phyloP scores from a whole-genome alignment of 345 rosid species.

The Kernera saxatilis region DNA sequence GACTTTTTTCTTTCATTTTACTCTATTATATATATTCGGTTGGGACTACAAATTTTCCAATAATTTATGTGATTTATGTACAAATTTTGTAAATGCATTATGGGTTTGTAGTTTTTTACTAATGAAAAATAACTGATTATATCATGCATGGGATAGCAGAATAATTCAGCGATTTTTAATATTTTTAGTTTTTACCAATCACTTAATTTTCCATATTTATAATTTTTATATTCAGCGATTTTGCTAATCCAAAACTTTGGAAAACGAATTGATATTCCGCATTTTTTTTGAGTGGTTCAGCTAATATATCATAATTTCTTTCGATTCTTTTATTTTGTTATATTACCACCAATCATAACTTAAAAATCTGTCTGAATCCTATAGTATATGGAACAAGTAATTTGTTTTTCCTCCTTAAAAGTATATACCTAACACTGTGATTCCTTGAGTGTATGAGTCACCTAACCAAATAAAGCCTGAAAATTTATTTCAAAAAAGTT shows the following conservation, averaged over 20 bases:
- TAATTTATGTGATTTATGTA: not conserved
- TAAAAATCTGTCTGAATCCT: not conserved
- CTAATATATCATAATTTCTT: no score
- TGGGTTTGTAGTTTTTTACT: not conserved
- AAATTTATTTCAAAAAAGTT: not conserved
- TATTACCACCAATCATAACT: not conserved
- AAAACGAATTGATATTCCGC: not conserved
- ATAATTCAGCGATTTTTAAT: not conserved
- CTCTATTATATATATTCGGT: not conserved
- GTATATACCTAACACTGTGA: not conserved
- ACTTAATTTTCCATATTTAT: not conserved
- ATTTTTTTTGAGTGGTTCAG: no score
- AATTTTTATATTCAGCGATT: not conserved
- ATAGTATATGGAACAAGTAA: not conserved
- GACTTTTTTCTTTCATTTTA: not conserved
- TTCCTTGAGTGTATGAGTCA: slow-evolving; percentile 28
- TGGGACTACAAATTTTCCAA: slow-evolving; percentile 15
- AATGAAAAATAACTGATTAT: not conserved
- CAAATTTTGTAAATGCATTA: slow-evolving; percentile 8
- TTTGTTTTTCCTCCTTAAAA: not conserved
- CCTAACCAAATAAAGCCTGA: slow-evolving; percentile 21
- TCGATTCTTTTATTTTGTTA: not conserved
- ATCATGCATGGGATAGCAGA: not conserved
- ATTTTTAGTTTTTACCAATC: not conserved
- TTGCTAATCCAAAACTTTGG: not conserved